Conservation (phyloP, 2,329 filamentous ascomycete species). For the Hypoxylon rubiginosum region DNA sequence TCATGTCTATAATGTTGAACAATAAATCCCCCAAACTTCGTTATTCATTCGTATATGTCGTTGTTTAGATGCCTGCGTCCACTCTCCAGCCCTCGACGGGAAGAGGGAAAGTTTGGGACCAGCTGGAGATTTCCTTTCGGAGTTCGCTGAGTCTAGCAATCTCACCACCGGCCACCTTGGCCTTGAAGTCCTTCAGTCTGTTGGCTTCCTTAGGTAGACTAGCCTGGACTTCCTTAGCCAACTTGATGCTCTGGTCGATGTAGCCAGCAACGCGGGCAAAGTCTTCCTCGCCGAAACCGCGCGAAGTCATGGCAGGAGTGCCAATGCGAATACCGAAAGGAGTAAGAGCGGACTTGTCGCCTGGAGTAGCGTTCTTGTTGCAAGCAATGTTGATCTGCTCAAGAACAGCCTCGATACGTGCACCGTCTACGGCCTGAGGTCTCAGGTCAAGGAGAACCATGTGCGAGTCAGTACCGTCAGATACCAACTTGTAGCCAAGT, state of each 20-base stretch:
- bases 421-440: conserved; percentile 87
- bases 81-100: conserved; percentile 81
- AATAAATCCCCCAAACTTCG: conserved; percentile 38
- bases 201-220: conserved; percentile 95
- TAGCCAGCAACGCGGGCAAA: conserved; percentile 91
- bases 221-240: conserved; percentile 89
- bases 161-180: conserved; percentile 83
- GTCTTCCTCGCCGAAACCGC: conserved; percentile 92
- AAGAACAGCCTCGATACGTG: conserved; percentile 93
- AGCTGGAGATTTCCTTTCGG: conserved; percentile 88
- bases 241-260: conserved; percentile 89
- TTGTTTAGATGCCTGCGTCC: conserved; percentile 68
- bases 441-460: conserved; percentile 97
- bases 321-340: conserved; percentile 96
- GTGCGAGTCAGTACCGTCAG: conserved; percentile 96
- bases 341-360: conserved; percentile 96
- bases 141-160: conserved; percentile 85
- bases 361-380: conserved; percentile 99
- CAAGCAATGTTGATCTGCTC: conserved; percentile 99
- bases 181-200: conserved; percentile 99
- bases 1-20: conserved; percentile 51
- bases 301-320: conserved; percentile 96
- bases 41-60: conserved; percentile 29
- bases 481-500: conserved; percentile 93
- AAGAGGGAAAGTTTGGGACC: conserved; percentile 92